Evolutionary conservation across 352 stramenopile species (phyloP).

Genomic region (Pythium scleroteichum): DNA sequence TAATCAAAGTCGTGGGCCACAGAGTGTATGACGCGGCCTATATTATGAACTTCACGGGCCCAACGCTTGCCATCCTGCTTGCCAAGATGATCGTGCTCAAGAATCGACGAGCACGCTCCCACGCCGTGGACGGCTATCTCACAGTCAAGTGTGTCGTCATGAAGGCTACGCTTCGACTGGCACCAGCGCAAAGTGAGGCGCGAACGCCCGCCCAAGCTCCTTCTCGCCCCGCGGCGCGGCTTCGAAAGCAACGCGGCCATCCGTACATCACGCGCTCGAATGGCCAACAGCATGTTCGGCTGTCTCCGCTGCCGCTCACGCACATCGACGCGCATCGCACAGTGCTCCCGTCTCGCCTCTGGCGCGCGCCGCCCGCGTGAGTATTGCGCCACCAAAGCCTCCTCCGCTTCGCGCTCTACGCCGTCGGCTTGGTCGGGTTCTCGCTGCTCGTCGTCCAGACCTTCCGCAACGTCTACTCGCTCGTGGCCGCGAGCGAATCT

Average conservation of each 20-base stretch:
- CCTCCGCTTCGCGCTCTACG: not conserved
- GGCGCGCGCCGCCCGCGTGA: not conserved
- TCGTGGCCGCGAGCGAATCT: not conserved
- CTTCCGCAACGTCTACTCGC: not conserved
- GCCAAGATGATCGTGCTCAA: conserved; percentile 16
- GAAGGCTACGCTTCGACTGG: not conserved
- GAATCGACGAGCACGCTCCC: not conserved
- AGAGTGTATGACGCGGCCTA: conserved; percentile 1
- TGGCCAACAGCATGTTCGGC: not conserved
- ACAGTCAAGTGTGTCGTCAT: conserved; percentile 2
- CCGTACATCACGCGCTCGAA: not conserved
- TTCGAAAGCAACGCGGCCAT: not conserved
- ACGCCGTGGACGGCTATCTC: not conserved
- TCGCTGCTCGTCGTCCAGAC: conserved; percentile 1
- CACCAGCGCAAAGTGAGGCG: not conserved
- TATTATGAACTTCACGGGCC: conserved; percentile 8
- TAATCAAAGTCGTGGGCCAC: not conserved
- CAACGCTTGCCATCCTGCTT: conserved; percentile 6
- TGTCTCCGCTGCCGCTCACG: conserved; percentile 2
- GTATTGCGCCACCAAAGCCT: not conserved
- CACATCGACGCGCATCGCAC: conserved; percentile 11
- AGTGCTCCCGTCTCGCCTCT: conserved; percentile 4
- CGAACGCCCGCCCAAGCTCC: not conserved
- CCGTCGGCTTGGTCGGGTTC: not conserved
- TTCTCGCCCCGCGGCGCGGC: not conserved